Percentiles rank a stretch among this genome's conserved stretches.
Conservation (phyloP, 2,329 filamentous ascomycete species). For the Venturia pyrina region DNA sequence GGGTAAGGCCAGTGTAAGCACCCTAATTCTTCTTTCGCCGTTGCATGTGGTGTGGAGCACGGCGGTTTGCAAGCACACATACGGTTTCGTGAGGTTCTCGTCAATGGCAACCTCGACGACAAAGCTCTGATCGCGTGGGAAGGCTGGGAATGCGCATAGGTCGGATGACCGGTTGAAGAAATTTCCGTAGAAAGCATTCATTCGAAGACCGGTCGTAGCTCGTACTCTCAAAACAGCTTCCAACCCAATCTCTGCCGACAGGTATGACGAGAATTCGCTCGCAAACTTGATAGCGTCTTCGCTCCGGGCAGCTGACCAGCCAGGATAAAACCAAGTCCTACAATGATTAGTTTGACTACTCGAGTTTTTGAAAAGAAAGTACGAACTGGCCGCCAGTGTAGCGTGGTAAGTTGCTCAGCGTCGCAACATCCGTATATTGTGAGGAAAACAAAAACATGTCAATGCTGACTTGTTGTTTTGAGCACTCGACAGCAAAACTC, state of each 20-base stretch:
- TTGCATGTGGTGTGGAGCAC: conserved; percentile 95
- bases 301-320: conserved; percentile 86
- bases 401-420: conserved; percentile 84
- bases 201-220: conserved; percentile 85
- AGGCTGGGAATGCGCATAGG: conserved; percentile 93
- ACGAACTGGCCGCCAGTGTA: conserved; percentile 81
- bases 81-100: conserved; percentile 81
- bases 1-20: conserved; percentile 84
- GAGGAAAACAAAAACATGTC: conserved; percentile 97
- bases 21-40: conserved; percentile 87
- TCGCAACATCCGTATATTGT: conserved; percentile 95
- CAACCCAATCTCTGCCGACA: conserved; percentile 92
- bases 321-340: conserved; percentile 88
- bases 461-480: conserved; percentile 96
- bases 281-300: conserved; percentile 98
- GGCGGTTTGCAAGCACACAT: conserved; percentile 86
- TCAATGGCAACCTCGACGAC: conserved; percentile 98
- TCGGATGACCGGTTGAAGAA: conserved; percentile 99
- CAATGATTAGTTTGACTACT: not conserved
- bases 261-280: conserved; percentile 88
- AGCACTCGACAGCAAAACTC: conserved; percentile 96
- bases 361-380: not conserved
- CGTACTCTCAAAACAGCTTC: conserved; percentile 93
- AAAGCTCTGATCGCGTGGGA: conserved; percentile 93
- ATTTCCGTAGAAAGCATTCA: conserved; percentile 98